Evolutionary conservation across 305 asterid species (phyloP).

Genomic region (Caryopteris hybrid): DNA sequence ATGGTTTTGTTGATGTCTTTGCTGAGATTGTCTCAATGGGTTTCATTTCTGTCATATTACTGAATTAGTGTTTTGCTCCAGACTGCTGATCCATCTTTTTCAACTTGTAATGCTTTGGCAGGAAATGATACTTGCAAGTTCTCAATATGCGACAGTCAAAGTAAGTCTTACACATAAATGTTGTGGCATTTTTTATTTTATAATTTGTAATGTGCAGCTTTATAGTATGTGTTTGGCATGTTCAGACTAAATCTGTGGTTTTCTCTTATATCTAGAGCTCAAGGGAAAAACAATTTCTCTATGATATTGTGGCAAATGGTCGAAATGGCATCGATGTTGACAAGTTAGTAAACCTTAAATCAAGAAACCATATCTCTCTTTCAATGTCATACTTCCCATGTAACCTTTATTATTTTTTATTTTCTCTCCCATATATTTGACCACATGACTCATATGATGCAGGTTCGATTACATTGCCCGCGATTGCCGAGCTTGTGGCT

Average conservation of each 20-base stretch:
- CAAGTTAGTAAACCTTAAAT: slow-evolving; percentile 61
- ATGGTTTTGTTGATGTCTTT: neutral
- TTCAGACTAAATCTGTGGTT: slow-evolving; percentile 18
- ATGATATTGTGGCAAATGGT: slow-evolving; percentile 97
- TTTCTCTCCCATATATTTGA: neutral
- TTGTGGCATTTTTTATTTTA: neutral
- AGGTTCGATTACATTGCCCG: slow-evolving; percentile 93
- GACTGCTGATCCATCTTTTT: neutral
- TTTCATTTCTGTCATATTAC: neutral
- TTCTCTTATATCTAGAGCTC: slow-evolving; percentile 49
- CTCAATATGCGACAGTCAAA: slow-evolving; percentile 39
- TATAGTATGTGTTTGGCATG: slow-evolving; percentile 5
- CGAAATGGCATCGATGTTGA: slow-evolving; percentile 95
- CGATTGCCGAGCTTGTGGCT: slow-evolving; percentile 85
- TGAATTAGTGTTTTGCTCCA: slow-evolving; percentile 5
- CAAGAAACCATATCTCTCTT: slow-evolving; percentile 11
- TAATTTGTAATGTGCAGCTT: slow-evolving; percentile 6
- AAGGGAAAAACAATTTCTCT: slow-evolving; percentile 71
- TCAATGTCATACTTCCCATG: neutral
- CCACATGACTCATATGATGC: slow-evolving; percentile 17
- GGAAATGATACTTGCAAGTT: slow-evolving; percentile 93
- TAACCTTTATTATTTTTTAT: neutral
- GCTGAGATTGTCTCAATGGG: neutral
- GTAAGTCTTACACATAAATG: slow-evolving; percentile 37
- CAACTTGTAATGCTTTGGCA: slow-evolving; percentile 25